Percentiles rank a stretch among this genome's conserved stretches.
phyloP scores from a whole-genome alignment of 2,329 filamentous ascomycete genomes.

The Ceratocystis variospora region DNA sequence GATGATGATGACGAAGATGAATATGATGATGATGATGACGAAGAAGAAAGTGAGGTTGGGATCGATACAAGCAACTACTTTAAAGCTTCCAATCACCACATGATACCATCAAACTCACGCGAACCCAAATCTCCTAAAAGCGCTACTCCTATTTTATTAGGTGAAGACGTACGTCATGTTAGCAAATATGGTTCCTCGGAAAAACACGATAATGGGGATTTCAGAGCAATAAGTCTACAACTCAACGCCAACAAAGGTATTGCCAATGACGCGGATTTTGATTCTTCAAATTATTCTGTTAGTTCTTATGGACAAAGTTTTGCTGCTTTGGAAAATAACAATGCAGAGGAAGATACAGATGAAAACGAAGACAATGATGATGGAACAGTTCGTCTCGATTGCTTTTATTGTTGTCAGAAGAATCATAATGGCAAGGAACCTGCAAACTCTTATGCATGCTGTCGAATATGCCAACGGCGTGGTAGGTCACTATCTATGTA shows the following conservation, averaged over 20 bases:
- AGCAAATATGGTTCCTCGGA: constrained; percentile 24
- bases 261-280: constrained; percentile 28
- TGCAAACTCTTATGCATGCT: constrained; percentile 66
- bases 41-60: constrained; percentile 25
- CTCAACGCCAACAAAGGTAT: constrained; percentile 25
- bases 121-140: neutral
- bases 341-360: constrained; percentile 44
- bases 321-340: constrained; percentile 42
- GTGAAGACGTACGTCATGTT: constrained; percentile 3
- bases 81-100: constrained; percentile 25
- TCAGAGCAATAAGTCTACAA: constrained; percentile 13
- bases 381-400: constrained; percentile 34
- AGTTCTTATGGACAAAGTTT: constrained; percentile 33
- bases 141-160: neutral
- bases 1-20: constrained; percentile 24
- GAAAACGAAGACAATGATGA: constrained; percentile 45
- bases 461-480: constrained; percentile 65
- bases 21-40: constrained; percentile 34
- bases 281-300: constrained; percentile 21
- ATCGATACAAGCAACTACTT: constrained; percentile 18
- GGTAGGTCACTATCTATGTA: constrained; percentile 42
- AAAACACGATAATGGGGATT: constrained; percentile 9
- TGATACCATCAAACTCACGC: constrained; percentile 3
- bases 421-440: constrained; percentile 70
- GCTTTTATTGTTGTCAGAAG: constrained; percentile 73